Base-by-base conservation (phyloP, 148 eudicot species). In the Selenicereus undatus region DNA sequence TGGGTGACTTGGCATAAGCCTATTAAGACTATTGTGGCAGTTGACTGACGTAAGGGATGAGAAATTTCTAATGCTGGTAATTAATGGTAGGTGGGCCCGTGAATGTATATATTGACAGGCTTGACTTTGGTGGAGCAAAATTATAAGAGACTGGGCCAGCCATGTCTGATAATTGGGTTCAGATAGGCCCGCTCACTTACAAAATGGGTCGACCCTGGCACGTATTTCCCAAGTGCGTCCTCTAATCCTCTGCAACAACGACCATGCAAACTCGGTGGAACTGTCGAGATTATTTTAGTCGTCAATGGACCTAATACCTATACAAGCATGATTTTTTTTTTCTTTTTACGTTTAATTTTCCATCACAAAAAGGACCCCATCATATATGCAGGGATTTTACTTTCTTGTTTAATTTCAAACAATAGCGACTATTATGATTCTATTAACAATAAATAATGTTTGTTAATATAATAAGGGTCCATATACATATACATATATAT, bases 81-180 rank as follows among this genome's bases (percentile, higher is more conserved):
- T 52, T 35, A 50, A 30, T 74, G 8, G 22, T 18, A 16, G 62
- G 39, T 43, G 74, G 78, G 8, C 72, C 71, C 29, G 24, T 18
- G 11, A 12, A 52, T 11, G 9, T 24, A 60, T 24, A 60, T n/a
- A 39, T 5, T 16, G 71, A 80, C 30, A 45, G 45, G 20, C 35
- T 60, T 21, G 48, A 24, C 52, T 62, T 62, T 22, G 20, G 14
- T 35, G 16, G 65, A 64, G 75, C 39, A 76, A 75, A 76, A 12
- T 65, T 52, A 66, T 12, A 8, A 22, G 24, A 64, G 20, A 45
- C 24, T 76, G 77, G 80, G 50, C 84, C 76, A 70, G n/a, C 11
- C 27, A 11, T 78, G 84, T 73, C 78, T 78, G 26, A 3, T 73
- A 32, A 78, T 45, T 73, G 81, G 81, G 50, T 11, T 64, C 21